These are phyloP conservation scores for Mycena sp. DNA, from an alignment of 1,284 basidiomycete genomes.

Conservation along the genomic window DNA sequence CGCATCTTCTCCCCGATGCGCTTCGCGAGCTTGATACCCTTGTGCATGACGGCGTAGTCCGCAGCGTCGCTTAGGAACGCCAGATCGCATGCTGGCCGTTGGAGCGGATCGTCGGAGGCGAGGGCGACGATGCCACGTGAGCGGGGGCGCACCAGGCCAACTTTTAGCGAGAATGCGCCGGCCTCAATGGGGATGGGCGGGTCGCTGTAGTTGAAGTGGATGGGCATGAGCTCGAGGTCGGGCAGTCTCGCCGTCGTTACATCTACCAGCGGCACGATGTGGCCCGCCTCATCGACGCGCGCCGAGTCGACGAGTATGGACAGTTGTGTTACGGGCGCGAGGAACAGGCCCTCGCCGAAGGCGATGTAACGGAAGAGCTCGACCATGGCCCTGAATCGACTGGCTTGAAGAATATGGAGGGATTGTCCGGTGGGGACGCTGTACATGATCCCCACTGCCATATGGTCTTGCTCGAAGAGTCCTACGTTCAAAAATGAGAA, in stretches of 20 bases:
- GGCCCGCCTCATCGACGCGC: conserved; percentile 23
- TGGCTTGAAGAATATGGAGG: conserved; percentile 23
- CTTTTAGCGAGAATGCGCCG: not conserved
- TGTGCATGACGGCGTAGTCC: conserved; percentile 46
- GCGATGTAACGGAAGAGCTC: conserved; percentile 31
- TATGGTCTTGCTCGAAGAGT: conserved; percentile 3
- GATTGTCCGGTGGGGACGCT: conserved; percentile 26
- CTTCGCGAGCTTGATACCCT: conserved; percentile 49
- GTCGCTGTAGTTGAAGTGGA: conserved; percentile 39
- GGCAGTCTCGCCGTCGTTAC: conserved; percentile 16
- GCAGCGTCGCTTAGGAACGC: conserved; percentile 46
- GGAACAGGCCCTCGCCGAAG: conserved; percentile 30
- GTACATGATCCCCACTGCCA: conserved; percentile 20
- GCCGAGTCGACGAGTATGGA: conserved; percentile 26
- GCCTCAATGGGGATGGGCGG: conserved; percentile 42
- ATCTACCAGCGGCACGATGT: conserved; percentile 7
- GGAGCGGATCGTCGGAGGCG: conserved; percentile 49
- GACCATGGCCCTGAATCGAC: conserved; percentile 17
- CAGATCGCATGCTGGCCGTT: conserved; percentile 49
- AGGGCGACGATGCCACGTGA: conserved; percentile 45
- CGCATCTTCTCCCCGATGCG: conserved; percentile 48
- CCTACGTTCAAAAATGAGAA: too few species aligned
- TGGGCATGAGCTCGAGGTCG: conserved; percentile 29
- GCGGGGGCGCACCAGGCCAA: not conserved
- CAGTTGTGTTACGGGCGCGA: conserved; percentile 7